Conservation (phyloP, 2,329 filamentous ascomycete genomes). For the Celoporthe dispersa region DNA sequence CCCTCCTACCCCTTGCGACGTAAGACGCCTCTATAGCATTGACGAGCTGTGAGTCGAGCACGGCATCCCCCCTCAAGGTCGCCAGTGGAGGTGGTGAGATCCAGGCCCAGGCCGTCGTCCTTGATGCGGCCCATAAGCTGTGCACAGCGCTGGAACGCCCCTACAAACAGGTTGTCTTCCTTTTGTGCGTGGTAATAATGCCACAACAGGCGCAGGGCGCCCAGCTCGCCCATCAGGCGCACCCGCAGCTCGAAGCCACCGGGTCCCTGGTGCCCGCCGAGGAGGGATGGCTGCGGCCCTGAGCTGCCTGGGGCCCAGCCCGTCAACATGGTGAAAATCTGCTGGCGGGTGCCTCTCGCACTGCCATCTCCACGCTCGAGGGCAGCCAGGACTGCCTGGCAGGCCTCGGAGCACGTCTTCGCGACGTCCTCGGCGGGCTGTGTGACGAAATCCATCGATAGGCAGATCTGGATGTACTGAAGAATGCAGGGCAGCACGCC, state of each 20-base stretch:
- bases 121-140: slow-evolving; percentile 17
- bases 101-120: background rate
- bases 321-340: slow-evolving; percentile 33
- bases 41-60: slow-evolving; percentile 22
- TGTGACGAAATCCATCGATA: slow-evolving; percentile 16
- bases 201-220: slow-evolving; percentile 29
- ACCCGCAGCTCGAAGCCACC: slow-evolving; percentile 18
- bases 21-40: slow-evolving; percentile 21
- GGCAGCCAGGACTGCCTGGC: slow-evolving; percentile 13
- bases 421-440: background rate
- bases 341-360: slow-evolving; percentile 23
- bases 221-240: slow-evolving; percentile 32
- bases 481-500: slow-evolving; percentile 28
- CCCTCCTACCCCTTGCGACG: background rate
- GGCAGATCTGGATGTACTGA: slow-evolving; percentile 31
- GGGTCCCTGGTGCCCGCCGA: slow-evolving; percentile 15
- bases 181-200: slow-evolving; percentile 2
- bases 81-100: slow-evolving; percentile 15
- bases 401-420: background rate
- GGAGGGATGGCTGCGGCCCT: slow-evolving; percentile 19
- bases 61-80: slow-evolving; percentile 17
- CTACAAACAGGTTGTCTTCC: background rate
- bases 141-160: slow-evolving; percentile 23
- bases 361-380: slow-evolving; percentile 20
- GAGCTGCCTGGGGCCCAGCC: slow-evolving; percentile 20